phyloP scores from a whole-genome alignment of 331 rosid genomes.

The Quercus tomentella region DNA sequence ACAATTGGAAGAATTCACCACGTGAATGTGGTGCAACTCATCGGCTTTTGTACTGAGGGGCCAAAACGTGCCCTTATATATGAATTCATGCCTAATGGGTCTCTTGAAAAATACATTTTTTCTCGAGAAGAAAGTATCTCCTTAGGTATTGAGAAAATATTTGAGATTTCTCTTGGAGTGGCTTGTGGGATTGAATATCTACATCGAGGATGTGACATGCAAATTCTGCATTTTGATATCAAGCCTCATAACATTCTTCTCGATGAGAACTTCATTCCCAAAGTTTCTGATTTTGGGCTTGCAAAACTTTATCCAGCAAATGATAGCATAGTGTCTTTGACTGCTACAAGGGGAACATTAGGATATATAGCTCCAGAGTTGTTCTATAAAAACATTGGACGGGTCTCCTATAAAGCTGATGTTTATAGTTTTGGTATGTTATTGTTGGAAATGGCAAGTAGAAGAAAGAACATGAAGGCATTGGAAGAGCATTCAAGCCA shows the following conservation, averaged over 20 bases:
- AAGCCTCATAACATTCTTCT: slow-evolving; percentile 26
- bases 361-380: slow-evolving; percentile 47
- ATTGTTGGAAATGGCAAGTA: slow-evolving; percentile 28
- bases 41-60: too few species aligned
- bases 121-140: neutral
- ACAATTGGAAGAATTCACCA: too few species aligned
- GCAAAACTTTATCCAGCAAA: slow-evolving; percentile 23
- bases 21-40: too few species aligned
- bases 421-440: slow-evolving; percentile 39
- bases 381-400: slow-evolving; percentile 28
- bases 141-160: slow-evolving; percentile 15
- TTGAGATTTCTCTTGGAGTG: too few species aligned
- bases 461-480: slow-evolving; percentile 10
- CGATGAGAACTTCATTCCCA: neutral
- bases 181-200: slow-evolving; percentile 23
- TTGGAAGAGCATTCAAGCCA: slow-evolving; percentile 11
- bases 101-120: neutral
- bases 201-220: slow-evolving; percentile 34
- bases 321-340: slow-evolving; percentile 10
- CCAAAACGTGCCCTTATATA: too few species aligned
- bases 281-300: slow-evolving; percentile 29
- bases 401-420: slow-evolving; percentile 15
- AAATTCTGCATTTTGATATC: slow-evolving; percentile 36
- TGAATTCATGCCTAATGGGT: too few species aligned
- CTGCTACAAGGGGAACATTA: slow-evolving; percentile 1